Evolutionary conservation across 148 eudicot genomes (phyloP), one percentile per base, ranked within the genome.

Genomic region (Dysphania ambrosioides): DNA sequence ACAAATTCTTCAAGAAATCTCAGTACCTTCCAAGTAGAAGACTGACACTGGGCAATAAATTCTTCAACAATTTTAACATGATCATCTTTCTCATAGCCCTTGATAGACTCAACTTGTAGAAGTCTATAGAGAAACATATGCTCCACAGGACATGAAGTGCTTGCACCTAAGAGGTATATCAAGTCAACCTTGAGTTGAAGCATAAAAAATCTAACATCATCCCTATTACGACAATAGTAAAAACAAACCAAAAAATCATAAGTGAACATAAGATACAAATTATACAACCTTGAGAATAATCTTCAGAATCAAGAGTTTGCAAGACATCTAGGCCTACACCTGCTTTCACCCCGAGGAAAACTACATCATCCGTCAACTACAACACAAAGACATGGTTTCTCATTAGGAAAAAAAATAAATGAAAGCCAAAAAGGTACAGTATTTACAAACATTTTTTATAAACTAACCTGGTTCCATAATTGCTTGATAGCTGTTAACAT

Each of bases 391-490:
- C 63, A 72, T 47, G 38, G 21, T 2, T 53, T 55, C 31, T 73
- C 60, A 69, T 34, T 26, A 81, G 26, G 36, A 68, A 69, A 47
- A 31, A 40, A 44, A 68, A 9, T 5, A 56, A 62, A 19, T 8
- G 8, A 53, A 80, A 44, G 60, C 27, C 18, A 63, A 71, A 62
- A 56, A 42, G 49, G 36, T 31, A n/a, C n/a, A n/a, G n/a, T n/a
- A 44, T 41, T 5, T 11, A 19, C 38, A 36, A 38, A 79, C 21
- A 41, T 30, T 8, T 38, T 42, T 26, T 27, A 70, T 66, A 9
- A 59, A 72, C 27, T 68, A 79, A 92, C 99, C 94, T 92, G 89
- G 82, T 85, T 86, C 99, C 99, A 96, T 21, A 87, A 83, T 64
- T 79, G 86, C 79, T 90, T 90, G 77, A 89, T 84, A 72, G 81